These are phyloP conservation scores for Nepenthes mirabilis DNA, from an alignment of 148 eudicot genomes.

Conservation along the genomic window DNA sequence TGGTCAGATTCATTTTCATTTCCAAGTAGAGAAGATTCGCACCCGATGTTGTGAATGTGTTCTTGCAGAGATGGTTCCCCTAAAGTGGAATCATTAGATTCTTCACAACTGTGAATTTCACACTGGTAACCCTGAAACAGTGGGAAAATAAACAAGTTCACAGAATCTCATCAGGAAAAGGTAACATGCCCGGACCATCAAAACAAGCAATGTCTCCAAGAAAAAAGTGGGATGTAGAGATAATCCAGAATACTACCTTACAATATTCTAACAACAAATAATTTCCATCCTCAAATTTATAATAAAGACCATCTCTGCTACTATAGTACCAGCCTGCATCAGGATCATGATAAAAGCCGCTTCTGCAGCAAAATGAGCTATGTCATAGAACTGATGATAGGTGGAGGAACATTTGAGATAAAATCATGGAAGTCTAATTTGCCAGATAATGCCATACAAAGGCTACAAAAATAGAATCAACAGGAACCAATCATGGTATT, in stretches of 20 bases:
- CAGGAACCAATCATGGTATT: no score
- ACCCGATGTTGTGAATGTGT: background rate
- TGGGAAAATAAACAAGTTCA: background rate
- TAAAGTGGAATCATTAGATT: background rate
- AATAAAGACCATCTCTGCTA: constrained; percentile 69
- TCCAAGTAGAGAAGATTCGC: background rate
- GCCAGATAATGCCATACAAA: no score
- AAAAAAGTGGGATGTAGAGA: background rate
- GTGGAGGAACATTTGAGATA: background rate
- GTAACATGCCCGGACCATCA: background rate
- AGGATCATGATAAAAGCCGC: constrained; percentile 92
- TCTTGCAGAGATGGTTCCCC: background rate
- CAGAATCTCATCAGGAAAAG: background rate
- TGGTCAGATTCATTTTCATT: constrained; percentile 6
- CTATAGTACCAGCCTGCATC: constrained; percentile 89
- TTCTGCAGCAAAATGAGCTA: constrained; percentile 40
- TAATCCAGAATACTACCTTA: constrained; percentile 26
- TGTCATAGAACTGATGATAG: background rate
- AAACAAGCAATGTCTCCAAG: no score
- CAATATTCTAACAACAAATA: constrained; percentile 49
- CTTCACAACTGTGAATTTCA: constrained; percentile 10
- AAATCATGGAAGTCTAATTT: no score
- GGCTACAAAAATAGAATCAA: no score
- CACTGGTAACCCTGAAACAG: constrained; percentile 22
- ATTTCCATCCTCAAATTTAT: constrained; percentile 82